These are phyloP conservation scores for Hymenoscyphus occultus DNA, from an alignment of 2,329 filamentous ascomycete genomes.

Conservation along the genomic window DNA sequence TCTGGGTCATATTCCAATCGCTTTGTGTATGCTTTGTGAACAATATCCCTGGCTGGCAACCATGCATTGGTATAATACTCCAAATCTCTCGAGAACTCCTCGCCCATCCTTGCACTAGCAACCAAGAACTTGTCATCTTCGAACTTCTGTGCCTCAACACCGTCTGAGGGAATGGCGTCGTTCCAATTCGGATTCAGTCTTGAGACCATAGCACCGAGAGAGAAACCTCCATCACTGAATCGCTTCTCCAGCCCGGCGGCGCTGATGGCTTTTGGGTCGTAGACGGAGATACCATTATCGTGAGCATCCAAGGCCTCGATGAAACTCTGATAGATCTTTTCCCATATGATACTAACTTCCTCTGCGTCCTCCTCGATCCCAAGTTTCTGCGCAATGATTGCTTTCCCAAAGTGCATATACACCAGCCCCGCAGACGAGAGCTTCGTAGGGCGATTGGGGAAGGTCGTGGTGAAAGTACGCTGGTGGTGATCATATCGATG, in stretches of 20 bases:
- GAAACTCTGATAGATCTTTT: constrained; percentile 89
- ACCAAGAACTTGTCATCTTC: constrained; percentile 78
- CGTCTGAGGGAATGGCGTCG: constrained; percentile 54
- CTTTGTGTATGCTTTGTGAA: constrained; percentile 70
- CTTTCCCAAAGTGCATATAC: constrained; percentile 90
- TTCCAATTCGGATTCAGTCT: constrained; percentile 81
- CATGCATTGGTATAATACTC: constrained; percentile 73
- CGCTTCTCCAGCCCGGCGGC: constrained; percentile 74
- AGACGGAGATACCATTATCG: constrained; percentile 88
- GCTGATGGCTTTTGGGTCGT: constrained; percentile 68
- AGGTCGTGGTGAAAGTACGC: constrained; percentile 80
- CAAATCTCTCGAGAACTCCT: constrained; percentile 80
- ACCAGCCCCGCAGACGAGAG: constrained; percentile 91
- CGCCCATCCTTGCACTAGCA: constrained; percentile 81
- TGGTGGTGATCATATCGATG: constrained; percentile 98
- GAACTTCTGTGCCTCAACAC: constrained; percentile 60
- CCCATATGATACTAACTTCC: constrained; percentile 73
- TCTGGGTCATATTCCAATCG: constrained; percentile 66
- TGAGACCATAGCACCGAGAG: constrained; percentile 77
- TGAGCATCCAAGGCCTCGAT: constrained; percentile 96
- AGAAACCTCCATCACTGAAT: constrained; percentile 80
- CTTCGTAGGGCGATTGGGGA: constrained; percentile 81
- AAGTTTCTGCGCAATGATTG: constrained; percentile 70
- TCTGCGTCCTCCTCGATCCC: constrained; percentile 58
- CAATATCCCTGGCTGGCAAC: constrained; percentile 81